Percentiles rank a stretch among this genome's conserved stretches.
phyloP scores from a whole-genome alignment of 192 early-diverging fungal species.

The Tieghemiomyces parasiticus region DNA sequence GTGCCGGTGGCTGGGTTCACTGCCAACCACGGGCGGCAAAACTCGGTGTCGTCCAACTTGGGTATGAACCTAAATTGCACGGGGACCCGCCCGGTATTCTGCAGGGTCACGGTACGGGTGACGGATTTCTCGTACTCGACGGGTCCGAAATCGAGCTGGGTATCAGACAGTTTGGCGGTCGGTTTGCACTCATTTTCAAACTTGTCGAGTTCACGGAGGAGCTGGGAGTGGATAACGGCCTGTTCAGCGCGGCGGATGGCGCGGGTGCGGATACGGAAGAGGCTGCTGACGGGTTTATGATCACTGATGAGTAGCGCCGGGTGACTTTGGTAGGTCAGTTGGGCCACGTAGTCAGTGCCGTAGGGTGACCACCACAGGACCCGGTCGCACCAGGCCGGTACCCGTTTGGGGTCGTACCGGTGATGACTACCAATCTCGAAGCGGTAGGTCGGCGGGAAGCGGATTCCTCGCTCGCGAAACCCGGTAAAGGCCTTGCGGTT shows the following conservation, averaged over 20 bases:
- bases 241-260: constrained; percentile 38
- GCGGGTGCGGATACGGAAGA: constrained; percentile 51
- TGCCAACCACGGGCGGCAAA: constrained; percentile 57
- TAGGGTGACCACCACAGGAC: constrained; percentile 70
- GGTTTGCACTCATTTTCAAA: constrained; percentile 71
- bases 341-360: constrained; percentile 23
- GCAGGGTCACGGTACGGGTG: constrained; percentile 35
- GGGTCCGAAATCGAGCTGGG: constrained; percentile 54
- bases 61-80: constrained; percentile 59
- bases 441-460: constrained; percentile 86
- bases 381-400: constrained; percentile 90
- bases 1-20: constrained; percentile 47
- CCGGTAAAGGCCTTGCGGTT: constrained; percentile 60
- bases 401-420: constrained; percentile 67
- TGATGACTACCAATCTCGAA: constrained; percentile 73
- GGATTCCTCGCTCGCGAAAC: constrained; percentile 67
- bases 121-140: constrained; percentile 35
- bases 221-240: constrained; percentile 33
- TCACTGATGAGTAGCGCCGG: constrained; percentile 63
- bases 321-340: constrained; percentile 35
- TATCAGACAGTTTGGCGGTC: constrained; percentile 36
- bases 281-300: constrained; percentile 80
- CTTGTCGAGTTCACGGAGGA: constrained; percentile 60
- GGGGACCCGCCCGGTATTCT: constrained; percentile 62
- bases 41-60: constrained; percentile 37